phyloP scores from a whole-genome alignment of 202 grass and related monocot genomes.

The Carex arenaria region DNA sequence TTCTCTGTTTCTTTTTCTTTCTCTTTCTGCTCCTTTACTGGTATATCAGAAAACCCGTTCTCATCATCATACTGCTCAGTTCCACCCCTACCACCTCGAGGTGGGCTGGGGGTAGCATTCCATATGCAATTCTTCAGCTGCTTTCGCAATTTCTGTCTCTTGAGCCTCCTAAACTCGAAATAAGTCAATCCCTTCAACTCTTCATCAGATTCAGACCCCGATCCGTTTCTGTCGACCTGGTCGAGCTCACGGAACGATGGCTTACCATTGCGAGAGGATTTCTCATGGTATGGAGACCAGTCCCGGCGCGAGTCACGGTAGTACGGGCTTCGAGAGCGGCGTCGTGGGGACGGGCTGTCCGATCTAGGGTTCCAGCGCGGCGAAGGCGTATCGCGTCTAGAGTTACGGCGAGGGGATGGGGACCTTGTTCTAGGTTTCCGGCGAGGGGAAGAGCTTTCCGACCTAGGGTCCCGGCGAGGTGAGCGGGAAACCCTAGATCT shows the following conservation, averaged over 20 bases:
- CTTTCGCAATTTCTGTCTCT: constrained; percentile 79
- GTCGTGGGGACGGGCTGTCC: constrained; percentile 34
- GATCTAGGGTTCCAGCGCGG: constrained; percentile 17
- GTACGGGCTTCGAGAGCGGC: constrained; percentile 28
- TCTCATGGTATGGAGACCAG: constrained; percentile 28
- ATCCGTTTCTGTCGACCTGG: neutral
- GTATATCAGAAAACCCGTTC: neutral
- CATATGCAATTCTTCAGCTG: constrained; percentile 69
- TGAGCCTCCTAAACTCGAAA: constrained; percentile 74
- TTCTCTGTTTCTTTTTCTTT: constrained; percentile 27
- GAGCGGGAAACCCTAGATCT: constrained; percentile 56
- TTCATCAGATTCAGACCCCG: constrained; percentile 33
- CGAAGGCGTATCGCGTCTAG: neutral
- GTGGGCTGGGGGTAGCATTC: constrained; percentile 67
- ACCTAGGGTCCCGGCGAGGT: neutral
- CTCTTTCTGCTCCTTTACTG: constrained; percentile 15
- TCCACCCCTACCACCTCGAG: constrained; percentile 37
- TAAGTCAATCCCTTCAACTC: constrained; percentile 74
- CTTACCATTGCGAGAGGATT: constrained; percentile 13
- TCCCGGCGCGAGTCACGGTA: constrained; percentile 28
- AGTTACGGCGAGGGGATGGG: neutral
- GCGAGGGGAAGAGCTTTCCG: neutral
- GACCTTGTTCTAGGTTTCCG: constrained; percentile 2
- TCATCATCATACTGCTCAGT: constrained; percentile 32
- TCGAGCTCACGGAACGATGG: constrained; percentile 21